Percentiles rank a stretch among this genome's conserved stretches.
Evolutionary conservation across 2,329 filamentous ascomycete species (phyloP).

Genomic region (Ophiosphaerella herpotricha): DNA sequence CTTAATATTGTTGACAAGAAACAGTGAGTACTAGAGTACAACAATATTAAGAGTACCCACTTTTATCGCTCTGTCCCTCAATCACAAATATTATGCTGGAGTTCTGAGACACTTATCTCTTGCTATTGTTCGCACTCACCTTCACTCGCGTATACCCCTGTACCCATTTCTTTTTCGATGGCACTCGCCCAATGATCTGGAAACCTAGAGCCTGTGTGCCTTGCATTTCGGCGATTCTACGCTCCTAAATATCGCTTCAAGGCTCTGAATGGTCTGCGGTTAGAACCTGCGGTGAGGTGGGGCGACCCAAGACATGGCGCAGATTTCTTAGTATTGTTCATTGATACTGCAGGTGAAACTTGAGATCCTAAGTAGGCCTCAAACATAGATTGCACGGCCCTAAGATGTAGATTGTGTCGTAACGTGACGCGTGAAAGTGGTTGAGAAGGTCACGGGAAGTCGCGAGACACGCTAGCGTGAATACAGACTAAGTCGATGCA

Average conservation of each 20-base stretch:
- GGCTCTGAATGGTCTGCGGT: constrained; percentile 5
- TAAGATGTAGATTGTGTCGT: too few species aligned
- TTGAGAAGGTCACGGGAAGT: too few species aligned
- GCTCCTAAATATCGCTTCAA: neutral
- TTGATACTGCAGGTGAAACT: neutral
- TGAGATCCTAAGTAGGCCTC: too few species aligned
- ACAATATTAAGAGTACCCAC: constrained; percentile 14
- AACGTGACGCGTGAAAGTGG: neutral
- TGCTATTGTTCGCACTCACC: constrained; percentile 27
- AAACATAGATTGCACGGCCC: too few species aligned
- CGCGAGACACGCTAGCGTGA: too few species aligned
- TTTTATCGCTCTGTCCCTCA: neutral
- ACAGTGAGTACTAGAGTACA: constrained; percentile 4
- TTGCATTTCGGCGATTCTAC: constrained; percentile 9
- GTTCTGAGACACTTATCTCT: constrained; percentile 14
- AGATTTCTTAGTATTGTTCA: constrained; percentile 45
- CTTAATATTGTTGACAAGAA: constrained; percentile 1
- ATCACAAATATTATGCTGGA: neutral
- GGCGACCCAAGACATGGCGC: constrained; percentile 15
- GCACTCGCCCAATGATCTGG: constrained; percentile 11
- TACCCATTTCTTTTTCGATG: constrained; percentile 6
- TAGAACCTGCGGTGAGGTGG: constrained; percentile 11
- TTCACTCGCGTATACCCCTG: constrained; percentile 8
- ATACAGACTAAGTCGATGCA: constrained; percentile 7
- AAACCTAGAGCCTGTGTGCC: constrained; percentile 11